Evolutionary conservation across 768 basidiomycete genomes (phyloP).

Genomic region (Tricholoma sp.): DNA sequence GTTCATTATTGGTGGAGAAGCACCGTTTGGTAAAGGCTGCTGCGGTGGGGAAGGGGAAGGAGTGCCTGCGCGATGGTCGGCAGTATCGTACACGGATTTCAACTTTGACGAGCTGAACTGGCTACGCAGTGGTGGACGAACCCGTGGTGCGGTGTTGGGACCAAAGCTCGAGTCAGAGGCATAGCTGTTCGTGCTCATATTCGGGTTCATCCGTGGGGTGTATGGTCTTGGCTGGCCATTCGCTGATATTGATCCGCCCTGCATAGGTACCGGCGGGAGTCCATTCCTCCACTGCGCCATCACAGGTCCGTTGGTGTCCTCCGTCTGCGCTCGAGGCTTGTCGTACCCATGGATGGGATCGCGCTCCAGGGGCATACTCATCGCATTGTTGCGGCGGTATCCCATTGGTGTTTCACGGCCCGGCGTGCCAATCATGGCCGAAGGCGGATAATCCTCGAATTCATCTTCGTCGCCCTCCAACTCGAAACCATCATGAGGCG

Average conservation of each 20-base stretch:
- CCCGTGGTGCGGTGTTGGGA: conserved; percentile 20
- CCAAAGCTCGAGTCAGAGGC: conserved; percentile 43
- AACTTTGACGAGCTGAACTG: conserved; percentile 69
- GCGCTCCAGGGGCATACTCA: conserved; percentile 55
- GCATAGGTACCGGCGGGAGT: conserved; percentile 34
- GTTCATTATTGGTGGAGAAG: conserved; percentile 29
- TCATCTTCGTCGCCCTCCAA: conserved; percentile 70
- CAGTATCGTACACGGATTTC: conserved; percentile 45
- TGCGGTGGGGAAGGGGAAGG: conserved; percentile 23
- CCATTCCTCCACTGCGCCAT: conserved; percentile 64
- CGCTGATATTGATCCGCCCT: conserved; percentile 20
- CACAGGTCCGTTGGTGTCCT: conserved; percentile 57
- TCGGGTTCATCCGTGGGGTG: conserved; percentile 44
- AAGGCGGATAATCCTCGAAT: conserved; percentile 66
- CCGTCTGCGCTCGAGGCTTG: conserved; percentile 62
- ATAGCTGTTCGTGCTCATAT: conserved; percentile 36
- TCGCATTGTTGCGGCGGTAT: conserved; percentile 50
- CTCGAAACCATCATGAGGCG: conserved; percentile 65
- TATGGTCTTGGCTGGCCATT: conserved; percentile 32
- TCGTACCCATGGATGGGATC: conserved; percentile 44
- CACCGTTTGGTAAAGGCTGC: conserved; percentile 21
- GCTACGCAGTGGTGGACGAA: conserved; percentile 50
- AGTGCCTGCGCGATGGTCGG: conserved; percentile 28
- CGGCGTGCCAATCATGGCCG: conserved; percentile 40
- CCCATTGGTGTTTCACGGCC: conserved; percentile 75